A percentile compares a stretch with the other conserved stretches of the same genome.
Conservation (phyloP, 2,329 filamentous ascomycete species). For the Zarea fungicola region DNA sequence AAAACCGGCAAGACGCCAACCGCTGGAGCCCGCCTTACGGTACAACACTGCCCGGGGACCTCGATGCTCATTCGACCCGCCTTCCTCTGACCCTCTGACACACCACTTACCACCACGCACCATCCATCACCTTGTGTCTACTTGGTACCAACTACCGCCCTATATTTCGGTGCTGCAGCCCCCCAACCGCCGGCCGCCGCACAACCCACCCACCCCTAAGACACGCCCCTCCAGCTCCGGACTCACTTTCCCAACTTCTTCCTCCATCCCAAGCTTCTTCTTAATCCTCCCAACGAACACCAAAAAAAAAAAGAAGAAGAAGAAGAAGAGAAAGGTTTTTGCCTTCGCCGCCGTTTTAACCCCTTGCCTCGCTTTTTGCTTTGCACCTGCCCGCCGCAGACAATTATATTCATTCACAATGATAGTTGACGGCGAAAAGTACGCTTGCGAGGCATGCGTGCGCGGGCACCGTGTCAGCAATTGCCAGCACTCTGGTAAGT, state of each 20-base stretch:
- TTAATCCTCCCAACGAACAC: constrained; percentile 4
- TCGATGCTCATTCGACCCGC: constrained; percentile 8
- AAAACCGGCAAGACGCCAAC: too few species aligned
- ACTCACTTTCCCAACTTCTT: constrained; percentile 7
- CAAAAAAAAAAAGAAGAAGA: too few species aligned
- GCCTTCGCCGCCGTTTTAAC: background rate
- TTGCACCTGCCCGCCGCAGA: constrained; percentile 14
- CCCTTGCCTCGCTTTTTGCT: constrained; percentile 3
- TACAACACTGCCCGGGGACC: constrained; percentile 2
- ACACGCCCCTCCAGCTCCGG: background rate
- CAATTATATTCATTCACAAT: constrained; percentile 39
- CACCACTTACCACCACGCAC: background rate
- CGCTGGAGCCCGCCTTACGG: constrained; percentile 7
- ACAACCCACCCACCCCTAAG: background rate
- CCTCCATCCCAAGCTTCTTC: constrained; percentile 11
- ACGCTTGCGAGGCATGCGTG: constrained; percentile 95
- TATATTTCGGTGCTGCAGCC: background rate
- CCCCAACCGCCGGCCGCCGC: background rate
- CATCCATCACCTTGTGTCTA: background rate
- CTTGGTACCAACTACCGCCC: background rate
- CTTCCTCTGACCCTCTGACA: constrained; percentile 10
- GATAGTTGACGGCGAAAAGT: constrained; percentile 95
- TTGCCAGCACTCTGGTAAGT: constrained; percentile 90
- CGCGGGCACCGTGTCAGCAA: constrained; percentile 98
- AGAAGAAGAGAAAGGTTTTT: too few species aligned